Conservation (phyloP, 495 filamentous ascomycete species). For the Oidiodendron maius region DNA sequence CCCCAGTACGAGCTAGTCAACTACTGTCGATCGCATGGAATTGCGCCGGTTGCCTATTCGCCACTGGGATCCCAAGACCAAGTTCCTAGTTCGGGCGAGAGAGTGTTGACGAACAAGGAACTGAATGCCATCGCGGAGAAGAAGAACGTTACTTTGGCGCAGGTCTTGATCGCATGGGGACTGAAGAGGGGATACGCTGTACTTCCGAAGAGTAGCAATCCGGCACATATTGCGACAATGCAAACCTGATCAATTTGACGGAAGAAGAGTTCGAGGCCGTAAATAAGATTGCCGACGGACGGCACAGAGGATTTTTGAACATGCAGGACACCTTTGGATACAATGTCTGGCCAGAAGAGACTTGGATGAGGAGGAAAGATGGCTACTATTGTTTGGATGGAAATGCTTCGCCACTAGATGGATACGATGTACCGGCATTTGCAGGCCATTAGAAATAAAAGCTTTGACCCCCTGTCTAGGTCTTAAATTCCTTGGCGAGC, state of each 20-base stretch:
- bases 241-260: constrained; percentile 21
- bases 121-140: constrained; percentile 38
- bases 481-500: too few relatives aligned
- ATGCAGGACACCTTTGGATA: constrained; percentile 58
- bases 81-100: constrained; percentile 58
- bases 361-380: neutral
- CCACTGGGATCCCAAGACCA: constrained; percentile 56
- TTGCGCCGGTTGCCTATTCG: constrained; percentile 44
- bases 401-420: too few relatives aligned
- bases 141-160: constrained; percentile 29
- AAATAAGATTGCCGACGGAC: constrained; percentile 52
- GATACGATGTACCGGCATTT: too few relatives aligned
- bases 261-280: constrained; percentile 39
- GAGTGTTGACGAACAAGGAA: constrained; percentile 48
- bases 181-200: constrained; percentile 43
- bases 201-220: constrained; percentile 43
- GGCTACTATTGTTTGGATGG: too few relatives aligned
- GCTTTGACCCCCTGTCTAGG: too few relatives aligned
- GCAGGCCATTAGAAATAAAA: too few relatives aligned
- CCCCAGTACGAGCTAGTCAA: constrained; percentile 19
- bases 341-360: constrained; percentile 22
- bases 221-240: constrained; percentile 35
- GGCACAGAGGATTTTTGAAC: constrained; percentile 68
- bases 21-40: constrained; percentile 31
- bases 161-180: constrained; percentile 40